phyloP scores from a whole-genome alignment of 1,139 yeast genomes.

The Pichia sp. region DNA sequence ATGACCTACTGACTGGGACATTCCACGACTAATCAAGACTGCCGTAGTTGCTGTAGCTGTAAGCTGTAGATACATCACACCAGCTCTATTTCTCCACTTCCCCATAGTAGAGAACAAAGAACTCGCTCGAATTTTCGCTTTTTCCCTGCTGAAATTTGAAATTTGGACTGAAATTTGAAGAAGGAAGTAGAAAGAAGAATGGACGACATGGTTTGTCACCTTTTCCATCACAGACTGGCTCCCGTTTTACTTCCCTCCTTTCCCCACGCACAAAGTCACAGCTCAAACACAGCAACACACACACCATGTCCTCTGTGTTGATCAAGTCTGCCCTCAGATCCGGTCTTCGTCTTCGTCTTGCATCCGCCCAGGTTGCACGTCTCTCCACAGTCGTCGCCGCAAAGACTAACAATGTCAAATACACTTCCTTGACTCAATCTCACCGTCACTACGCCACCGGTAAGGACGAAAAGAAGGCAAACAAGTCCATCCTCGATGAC shows the following conservation, averaged over 20 bases:
- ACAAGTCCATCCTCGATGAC: conserved; percentile 43
- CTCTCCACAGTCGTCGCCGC: not conserved
- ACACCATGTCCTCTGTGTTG: conserved; percentile 9
- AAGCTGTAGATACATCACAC: not conserved
- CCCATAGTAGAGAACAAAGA: too few relatives aligned
- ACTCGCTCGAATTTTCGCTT: too few relatives aligned
- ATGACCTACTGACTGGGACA: conserved; percentile 90
- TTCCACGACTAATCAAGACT: conserved; percentile 15
- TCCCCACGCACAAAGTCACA: not conserved
- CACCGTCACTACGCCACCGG: conserved; percentile 1
- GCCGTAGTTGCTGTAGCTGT: too few relatives aligned
- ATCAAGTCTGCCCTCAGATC: conserved; percentile 6
- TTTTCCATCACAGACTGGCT: too few relatives aligned
- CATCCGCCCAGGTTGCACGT: not conserved
- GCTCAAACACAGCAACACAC: not conserved
- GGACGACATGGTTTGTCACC: too few relatives aligned
- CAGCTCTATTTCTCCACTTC: too few relatives aligned
- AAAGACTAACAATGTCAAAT: not conserved
- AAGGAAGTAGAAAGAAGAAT: too few relatives aligned
- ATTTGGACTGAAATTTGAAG: too few relatives aligned
- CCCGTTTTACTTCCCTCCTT: too few relatives aligned
- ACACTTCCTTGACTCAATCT: not conserved
- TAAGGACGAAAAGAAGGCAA: conserved; percentile 1
- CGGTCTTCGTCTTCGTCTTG: conserved; percentile 12
- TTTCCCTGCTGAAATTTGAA: too few relatives aligned